These are phyloP conservation scores for Wilcoxina mikolae DNA, from an alignment of 495 filamentous ascomycete species.

Conservation along the genomic window DNA sequence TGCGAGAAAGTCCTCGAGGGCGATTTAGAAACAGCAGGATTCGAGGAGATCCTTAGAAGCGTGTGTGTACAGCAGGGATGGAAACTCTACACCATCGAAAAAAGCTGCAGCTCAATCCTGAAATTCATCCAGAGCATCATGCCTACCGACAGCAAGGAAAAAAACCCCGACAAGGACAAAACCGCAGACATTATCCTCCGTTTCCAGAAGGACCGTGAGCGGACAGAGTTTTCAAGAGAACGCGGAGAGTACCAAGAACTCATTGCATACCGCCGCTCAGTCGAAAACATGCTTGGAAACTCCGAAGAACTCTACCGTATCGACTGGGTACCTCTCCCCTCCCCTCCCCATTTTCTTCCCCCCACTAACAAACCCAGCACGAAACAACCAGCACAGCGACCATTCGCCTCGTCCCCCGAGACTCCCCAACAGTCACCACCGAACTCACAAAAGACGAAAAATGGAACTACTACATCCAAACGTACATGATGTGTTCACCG, in stretches of 20 bases:
- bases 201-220: slow-evolving; percentile 46
- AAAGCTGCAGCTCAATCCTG: slow-evolving; percentile 60
- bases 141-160: slow-evolving; percentile 71
- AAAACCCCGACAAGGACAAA: slow-evolving; percentile 65
- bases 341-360: background rate
- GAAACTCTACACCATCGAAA: slow-evolving; percentile 77
- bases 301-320: slow-evolving; percentile 24
- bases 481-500: slow-evolving; percentile 70
- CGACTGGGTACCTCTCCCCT: slow-evolving; percentile 22
- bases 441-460: slow-evolving; percentile 43
- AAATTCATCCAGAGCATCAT: slow-evolving; percentile 62
- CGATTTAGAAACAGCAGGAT: slow-evolving; percentile 61
- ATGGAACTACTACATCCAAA: slow-evolving; percentile 90
- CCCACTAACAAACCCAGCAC: slow-evolving; percentile 10
- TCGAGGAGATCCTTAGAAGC: slow-evolving; percentile 78
- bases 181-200: slow-evolving; percentile 62
- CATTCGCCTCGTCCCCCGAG: slow-evolving; percentile 22
- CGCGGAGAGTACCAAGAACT: slow-evolving; percentile 27
- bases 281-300: slow-evolving; percentile 20
- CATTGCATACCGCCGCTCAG: slow-evolving; percentile 22
- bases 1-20: slow-evolving; percentile 53
- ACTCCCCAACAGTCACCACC: slow-evolving; percentile 31
- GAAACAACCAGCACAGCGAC: slow-evolving; percentile 21
- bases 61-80: slow-evolving; percentile 81
- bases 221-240: slow-evolving; percentile 33